Evolutionary conservation across 495 filamentous ascomycete species (phyloP), one percentile per base, ranked within the genome.

Genomic region (Penicillium lividum): DNA sequence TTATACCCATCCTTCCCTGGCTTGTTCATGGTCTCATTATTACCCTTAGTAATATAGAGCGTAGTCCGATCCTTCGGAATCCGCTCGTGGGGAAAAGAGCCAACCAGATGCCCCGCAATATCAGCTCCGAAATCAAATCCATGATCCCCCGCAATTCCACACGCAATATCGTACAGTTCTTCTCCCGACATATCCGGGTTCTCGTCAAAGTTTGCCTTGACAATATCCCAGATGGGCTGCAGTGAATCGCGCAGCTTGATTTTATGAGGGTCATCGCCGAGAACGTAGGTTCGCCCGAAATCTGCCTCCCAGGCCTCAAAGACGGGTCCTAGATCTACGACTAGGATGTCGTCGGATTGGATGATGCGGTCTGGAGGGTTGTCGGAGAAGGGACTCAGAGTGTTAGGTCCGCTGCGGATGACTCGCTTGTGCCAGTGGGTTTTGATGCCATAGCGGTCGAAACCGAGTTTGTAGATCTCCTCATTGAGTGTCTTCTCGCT

Each of bases 351-450:
- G 48, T 82, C 77, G 11, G 54, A 50, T 43, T 75, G 57, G 47
- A 82, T 77, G 30, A 76, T 63, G 4, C 79, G 78, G 56, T 82
- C 77, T 2, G 78, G 77, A 5, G 77, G 79, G 51, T 80, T 81
- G 5, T 77, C 79, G 7, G 67, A 55, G 36, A 78, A 82, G 0
- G 79, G 79, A 9, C 60, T 54, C 2, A 81, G 42, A 0, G 79
- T 82, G 57, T 81, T 82, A 27, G 73, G 73, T 1, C 80, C 80
- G 45, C 77, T 80, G 11, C 80, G 72, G 44, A 82, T 72, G 1
- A 81, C 73, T 9, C 79, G 74, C 60, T 81, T 82, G 61, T 82
- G 79, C 79, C 80, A 82, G 29, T 80, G 75, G 4, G 74, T 80
- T 22, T 67, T 63, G 18, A 82, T 67, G 27, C 70, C 71, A 59